These are phyloP conservation scores for Candida awuae DNA, from an alignment of 805 yeast genomes.

Conservation along the genomic window DNA sequence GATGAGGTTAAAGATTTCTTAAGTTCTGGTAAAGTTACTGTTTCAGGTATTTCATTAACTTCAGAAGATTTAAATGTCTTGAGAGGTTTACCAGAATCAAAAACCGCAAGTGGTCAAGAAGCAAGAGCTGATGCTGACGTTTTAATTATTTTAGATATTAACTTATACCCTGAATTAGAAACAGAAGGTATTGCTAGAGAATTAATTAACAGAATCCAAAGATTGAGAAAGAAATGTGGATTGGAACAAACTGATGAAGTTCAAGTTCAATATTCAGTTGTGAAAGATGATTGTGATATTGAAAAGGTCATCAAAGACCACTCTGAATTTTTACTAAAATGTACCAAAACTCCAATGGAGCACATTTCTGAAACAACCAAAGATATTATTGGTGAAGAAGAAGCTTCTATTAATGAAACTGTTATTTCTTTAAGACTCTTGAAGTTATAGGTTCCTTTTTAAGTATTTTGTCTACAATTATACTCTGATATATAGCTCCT, in stretches of 20 bases:
- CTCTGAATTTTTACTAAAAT: constrained; percentile 61
- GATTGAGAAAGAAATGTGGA: constrained; percentile 93
- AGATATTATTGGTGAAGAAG: constrained; percentile 74
- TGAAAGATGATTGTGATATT: constrained; percentile 61
- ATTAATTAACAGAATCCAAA: constrained; percentile 92
- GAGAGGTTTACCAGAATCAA: constrained; percentile 74
- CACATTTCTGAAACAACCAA: constrained; percentile 35
- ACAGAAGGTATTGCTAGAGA: constrained; percentile 96
- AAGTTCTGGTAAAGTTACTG: constrained; percentile 63
- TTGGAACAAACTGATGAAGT: constrained; percentile 94
- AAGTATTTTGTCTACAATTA: no score
- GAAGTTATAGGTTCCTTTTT: constrained; percentile 36
- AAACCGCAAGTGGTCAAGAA: constrained; percentile 65
- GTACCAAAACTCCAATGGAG: constrained; percentile 60
- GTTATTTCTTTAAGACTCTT: constrained; percentile 70
- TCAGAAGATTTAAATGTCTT: constrained; percentile 84
- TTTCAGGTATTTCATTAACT: constrained; percentile 83
- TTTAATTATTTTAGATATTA: constrained; percentile 80
- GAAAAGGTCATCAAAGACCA: constrained; percentile 56
- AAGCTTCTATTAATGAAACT: constrained; percentile 75
- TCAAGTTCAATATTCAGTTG: constrained; percentile 68
- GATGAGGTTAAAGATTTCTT: constrained; percentile 74
- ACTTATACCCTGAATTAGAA: constrained; percentile 77
- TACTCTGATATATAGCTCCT: no score
- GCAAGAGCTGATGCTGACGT: constrained; percentile 85